phyloP scores from a whole-genome alignment of 495 filamentous ascomycete genomes.

The Aspergillus carlsbadensis region DNA sequence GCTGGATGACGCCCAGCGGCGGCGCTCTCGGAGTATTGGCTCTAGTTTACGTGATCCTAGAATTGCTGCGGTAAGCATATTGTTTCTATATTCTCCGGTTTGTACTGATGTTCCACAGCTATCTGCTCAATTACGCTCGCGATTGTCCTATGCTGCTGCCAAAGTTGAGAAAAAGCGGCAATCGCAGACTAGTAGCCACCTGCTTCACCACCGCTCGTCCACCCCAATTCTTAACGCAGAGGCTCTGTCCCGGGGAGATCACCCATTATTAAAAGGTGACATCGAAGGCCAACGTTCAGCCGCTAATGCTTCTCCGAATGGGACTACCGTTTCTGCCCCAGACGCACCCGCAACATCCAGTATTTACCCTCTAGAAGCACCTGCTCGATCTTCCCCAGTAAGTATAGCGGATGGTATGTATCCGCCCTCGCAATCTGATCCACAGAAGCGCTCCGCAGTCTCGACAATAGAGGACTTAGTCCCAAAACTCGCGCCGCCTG shows the following conservation, averaged over 20 bases:
- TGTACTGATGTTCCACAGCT: conserved; percentile 50
- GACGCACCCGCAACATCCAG: conserved; percentile 12
- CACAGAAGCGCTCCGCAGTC: background rate
- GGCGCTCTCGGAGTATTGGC: conserved; percentile 70
- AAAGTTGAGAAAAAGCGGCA: conserved; percentile 89
- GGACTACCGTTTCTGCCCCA: conserved; percentile 23
- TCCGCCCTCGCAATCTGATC: conserved; percentile 15
- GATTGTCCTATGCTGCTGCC: conserved; percentile 83
- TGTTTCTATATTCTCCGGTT: background rate
- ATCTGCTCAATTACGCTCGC: conserved; percentile 72
- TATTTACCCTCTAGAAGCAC: background rate
- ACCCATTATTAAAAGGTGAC: background rate
- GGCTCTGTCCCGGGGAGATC: background rate
- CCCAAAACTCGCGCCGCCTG: conserved; percentile 57
- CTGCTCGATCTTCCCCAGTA: conserved; percentile 13
- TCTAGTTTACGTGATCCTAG: conserved; percentile 58
- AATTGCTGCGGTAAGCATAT: conserved; percentile 67
- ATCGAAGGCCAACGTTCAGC: conserved; percentile 5
- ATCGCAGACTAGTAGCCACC: conserved; percentile 65
- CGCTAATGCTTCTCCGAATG: conserved; percentile 19
- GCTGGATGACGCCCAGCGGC: conserved; percentile 26
- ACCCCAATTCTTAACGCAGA: conserved; percentile 17
- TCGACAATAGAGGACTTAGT: conserved; percentile 20
- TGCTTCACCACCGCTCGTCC: conserved; percentile 60
- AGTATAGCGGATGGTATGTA: conserved; percentile 13